Evolutionary conservation across 257 asterid species (phyloP).

Genomic region (Mentha longifolia): DNA sequence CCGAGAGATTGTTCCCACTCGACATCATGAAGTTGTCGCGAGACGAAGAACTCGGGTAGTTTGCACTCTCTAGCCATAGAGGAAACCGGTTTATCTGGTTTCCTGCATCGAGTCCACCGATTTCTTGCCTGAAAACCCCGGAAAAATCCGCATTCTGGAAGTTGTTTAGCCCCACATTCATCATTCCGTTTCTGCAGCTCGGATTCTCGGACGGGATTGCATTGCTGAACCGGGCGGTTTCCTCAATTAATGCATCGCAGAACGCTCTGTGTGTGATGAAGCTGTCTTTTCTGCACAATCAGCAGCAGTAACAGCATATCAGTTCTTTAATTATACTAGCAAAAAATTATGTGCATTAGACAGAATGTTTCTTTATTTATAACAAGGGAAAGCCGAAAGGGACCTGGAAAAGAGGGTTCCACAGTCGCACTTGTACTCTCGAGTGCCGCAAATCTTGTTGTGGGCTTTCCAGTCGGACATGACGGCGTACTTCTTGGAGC

Average conservation of each 20-base stretch:
- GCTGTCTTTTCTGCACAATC: slow-evolving; percentile 65
- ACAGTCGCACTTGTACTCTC: slow-evolving; percentile 79
- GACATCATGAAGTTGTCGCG: slow-evolving; percentile 1
- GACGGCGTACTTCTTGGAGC: slow-evolving; percentile 74
- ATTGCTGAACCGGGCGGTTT: slow-evolving; percentile 39
- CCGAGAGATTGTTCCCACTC: not conserved
- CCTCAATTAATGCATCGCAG: slow-evolving; percentile 84
- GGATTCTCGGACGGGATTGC: not conserved
- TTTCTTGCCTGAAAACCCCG: slow-evolving; percentile 14
- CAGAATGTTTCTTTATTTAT: too few species aligned
- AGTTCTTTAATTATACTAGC: not conserved
- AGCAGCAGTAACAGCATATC: not conserved
- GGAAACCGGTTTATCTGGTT: slow-evolving; percentile 9
- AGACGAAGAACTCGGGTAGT: not conserved
- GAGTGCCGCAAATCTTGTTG: slow-evolving; percentile 80
- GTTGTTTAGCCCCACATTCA: not conserved
- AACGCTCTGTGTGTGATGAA: slow-evolving; percentile 81
- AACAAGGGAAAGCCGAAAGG: too few species aligned
- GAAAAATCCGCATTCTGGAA: not conserved
- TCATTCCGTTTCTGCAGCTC: not conserved
- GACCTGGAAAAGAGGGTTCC: slow-evolving; percentile 87
- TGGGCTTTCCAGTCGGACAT: slow-evolving; percentile 90
- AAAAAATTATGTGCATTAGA: not conserved
- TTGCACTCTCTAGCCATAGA: slow-evolving; percentile 2
- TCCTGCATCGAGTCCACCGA: slow-evolving; percentile 1